Conservation (phyloP, 73 alveolate species). For the Loxodes magnus region DNA sequence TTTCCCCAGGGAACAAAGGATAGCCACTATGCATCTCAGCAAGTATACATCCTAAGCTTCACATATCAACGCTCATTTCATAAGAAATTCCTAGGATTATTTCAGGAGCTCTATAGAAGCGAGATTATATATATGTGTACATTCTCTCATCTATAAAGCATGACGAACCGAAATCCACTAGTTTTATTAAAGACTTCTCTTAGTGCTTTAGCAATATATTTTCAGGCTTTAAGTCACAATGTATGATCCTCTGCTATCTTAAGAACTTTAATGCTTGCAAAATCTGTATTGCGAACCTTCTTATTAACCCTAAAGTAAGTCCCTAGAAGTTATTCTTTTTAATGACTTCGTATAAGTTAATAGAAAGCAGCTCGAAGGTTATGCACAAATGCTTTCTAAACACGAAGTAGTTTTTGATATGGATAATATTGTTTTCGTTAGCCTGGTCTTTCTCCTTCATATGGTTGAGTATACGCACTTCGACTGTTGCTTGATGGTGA, state of each 20-base stretch:
- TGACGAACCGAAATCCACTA: conserved; percentile 71
- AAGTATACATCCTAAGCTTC: conserved; percentile 91
- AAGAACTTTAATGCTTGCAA: conserved; percentile 41
- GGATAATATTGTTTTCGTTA: conserved; percentile 23
- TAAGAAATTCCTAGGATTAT: conserved; percentile 86
- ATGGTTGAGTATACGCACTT: conserved; percentile 57
- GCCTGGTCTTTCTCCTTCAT: conserved; percentile 32
- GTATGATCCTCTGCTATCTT: conserved; percentile 44
- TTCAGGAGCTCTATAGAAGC: conserved; percentile 95
- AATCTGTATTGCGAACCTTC: conserved; percentile 53
- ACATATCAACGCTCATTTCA: conserved; percentile 86
- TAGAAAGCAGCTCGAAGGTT: conserved; percentile 45
- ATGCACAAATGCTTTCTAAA: conserved; percentile 53
- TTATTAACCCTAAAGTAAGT: conserved; percentile 38
- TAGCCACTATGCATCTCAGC: conserved; percentile 74
- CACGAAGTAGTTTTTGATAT: conserved; percentile 28
- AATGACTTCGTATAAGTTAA: conserved; percentile 56
- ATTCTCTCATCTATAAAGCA: conserved; percentile 46
- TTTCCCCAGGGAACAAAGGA: conserved; percentile 85
- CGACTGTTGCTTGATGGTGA: conserved; percentile 83
- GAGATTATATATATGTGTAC: conserved; percentile 73
- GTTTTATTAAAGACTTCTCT: conserved; percentile 42
- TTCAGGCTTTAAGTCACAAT: conserved; percentile 79
- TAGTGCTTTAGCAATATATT: conserved; percentile 44
- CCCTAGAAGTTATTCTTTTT: conserved; percentile 55